Conservation (phyloP, 306 rosid species). For the Quercus dentata region DNA sequence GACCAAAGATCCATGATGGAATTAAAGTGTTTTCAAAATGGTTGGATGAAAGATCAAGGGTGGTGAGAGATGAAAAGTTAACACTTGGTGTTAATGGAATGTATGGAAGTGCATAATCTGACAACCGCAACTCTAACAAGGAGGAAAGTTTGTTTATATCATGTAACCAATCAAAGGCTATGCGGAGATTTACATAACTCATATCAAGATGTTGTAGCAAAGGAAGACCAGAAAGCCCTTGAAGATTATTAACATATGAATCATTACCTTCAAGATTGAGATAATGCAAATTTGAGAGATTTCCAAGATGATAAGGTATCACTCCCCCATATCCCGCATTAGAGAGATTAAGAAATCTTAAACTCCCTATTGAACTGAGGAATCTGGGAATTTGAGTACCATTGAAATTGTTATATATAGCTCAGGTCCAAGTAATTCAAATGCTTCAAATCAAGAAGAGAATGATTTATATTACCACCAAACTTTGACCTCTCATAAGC, state of each 20-base stretch:
- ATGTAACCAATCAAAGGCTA: slow-evolving; percentile 5
- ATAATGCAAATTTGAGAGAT: slow-evolving; percentile 4
- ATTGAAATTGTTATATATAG: background rate
- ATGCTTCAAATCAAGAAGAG: slow-evolving; percentile 7
- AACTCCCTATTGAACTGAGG: background rate
- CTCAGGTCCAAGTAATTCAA: slow-evolving; percentile 9
- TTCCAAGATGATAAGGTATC: slow-evolving; percentile 19
- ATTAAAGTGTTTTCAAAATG: background rate
- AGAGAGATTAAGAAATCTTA: background rate
- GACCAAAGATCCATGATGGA: too few relatives aligned
- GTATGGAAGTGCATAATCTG: background rate
- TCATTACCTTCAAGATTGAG: background rate
- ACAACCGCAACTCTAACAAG: slow-evolving; percentile 13
- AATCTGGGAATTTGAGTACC: slow-evolving; percentile 12
- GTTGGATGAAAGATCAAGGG: background rate
- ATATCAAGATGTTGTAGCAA: slow-evolving; percentile 16
- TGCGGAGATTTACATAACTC: slow-evolving; percentile 4
- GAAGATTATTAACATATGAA: background rate
- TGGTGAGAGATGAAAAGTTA: background rate
- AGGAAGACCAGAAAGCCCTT: slow-evolving; percentile 26
- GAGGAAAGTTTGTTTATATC: slow-evolving; percentile 21
- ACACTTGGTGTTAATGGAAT: background rate
- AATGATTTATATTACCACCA: slow-evolving; percentile 8
- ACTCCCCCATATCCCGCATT: background rate
- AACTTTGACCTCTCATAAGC: background rate